Evolutionary conservation across 805 yeast species (phyloP), one percentile per base, ranked within the genome.

Genomic region (Kluyveromyces wickerhamii): DNA sequence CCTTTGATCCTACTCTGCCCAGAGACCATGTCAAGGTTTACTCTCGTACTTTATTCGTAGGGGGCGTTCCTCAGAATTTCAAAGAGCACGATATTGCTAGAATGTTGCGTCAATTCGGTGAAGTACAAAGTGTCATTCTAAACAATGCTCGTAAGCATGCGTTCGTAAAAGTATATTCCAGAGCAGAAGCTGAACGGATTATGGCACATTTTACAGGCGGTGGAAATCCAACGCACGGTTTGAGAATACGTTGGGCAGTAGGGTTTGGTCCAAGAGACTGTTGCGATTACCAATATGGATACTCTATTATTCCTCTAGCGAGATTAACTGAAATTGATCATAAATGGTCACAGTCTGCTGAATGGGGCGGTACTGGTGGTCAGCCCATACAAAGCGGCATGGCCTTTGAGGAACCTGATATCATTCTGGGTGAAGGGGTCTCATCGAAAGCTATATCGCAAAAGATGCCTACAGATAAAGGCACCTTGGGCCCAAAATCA

Each of bases 261-360:
- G 98, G 98, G 1, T 92, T 83, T 53, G 98, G 98, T 4, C 98
- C 98, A 36, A 77, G 98, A 65, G 97, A 92, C 59, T 89, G 97
- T 66, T 85, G 95, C 58, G 94, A 92, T 60, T 92, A 92, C 60
- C 88, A 79, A 52, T 79, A 79, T 38, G 98, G 98, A 42, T 70
- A 79, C 24, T 81, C 95, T 40, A 73, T 87, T 23, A 86, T 92
- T 41, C 96, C 97, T 11, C 63, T 92, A 32, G 74, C 73, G 39
- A 74, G 96, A 49, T 69, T 92, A 47, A 92, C 98, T 0, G 98
- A 92, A 40, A 95, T 96, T 14, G 98, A 92, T 59, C 75, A 70
- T 51, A 68, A 80, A 42, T 92, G 98, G 98, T 74, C 85, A 9
- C 81, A 75, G 22, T 65, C 71, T 38, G 96, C 97, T 3, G 89